A percentile compares a stretch with the other conserved stretches of the same genome.
phyloP scores from a whole-genome alignment of 441 rosid genomes.

The Viola pubescens region DNA sequence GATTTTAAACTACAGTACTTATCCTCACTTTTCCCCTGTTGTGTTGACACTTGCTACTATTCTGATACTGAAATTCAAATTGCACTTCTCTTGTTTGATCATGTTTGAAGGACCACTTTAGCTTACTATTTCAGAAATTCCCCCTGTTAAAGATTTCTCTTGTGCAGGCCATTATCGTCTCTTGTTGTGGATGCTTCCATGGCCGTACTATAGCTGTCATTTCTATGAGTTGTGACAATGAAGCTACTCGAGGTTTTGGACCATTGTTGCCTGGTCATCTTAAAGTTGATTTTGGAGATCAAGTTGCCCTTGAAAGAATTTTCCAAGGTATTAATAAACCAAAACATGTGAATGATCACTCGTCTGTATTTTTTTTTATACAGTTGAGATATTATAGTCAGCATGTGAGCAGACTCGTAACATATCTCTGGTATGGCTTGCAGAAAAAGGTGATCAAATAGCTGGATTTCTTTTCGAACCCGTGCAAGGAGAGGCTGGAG shows the following conservation, averaged over 20 bases:
- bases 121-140: constrained; percentile 8
- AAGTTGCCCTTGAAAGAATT: constrained; percentile 51
- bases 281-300: constrained; percentile 93
- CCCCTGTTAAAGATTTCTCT: constrained; percentile 6
- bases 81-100: not conserved
- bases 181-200: constrained; percentile 97
- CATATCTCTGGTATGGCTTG: constrained; percentile 17
- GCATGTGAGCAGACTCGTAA: not conserved
- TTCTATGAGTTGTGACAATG: constrained; percentile 98
- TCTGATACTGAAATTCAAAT: too few species aligned
- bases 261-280: constrained; percentile 83
- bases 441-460: constrained; percentile 69
- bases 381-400: too few species aligned
- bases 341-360: not conserved
- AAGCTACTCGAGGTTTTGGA: constrained; percentile 89
- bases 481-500: constrained; percentile 99
- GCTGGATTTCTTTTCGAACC: constrained; percentile 97
- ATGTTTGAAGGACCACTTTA: not conserved
- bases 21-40: not conserved
- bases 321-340: constrained; percentile 47
- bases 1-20: not conserved
- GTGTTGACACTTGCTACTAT: not conserved
- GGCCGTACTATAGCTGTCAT: constrained; percentile 93
- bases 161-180: constrained; percentile 75
- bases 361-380: too few species aligned